Evolutionary conservation across 441 rosid genomes (phyloP).

Genomic region (Gossypium schwendimanii): DNA sequence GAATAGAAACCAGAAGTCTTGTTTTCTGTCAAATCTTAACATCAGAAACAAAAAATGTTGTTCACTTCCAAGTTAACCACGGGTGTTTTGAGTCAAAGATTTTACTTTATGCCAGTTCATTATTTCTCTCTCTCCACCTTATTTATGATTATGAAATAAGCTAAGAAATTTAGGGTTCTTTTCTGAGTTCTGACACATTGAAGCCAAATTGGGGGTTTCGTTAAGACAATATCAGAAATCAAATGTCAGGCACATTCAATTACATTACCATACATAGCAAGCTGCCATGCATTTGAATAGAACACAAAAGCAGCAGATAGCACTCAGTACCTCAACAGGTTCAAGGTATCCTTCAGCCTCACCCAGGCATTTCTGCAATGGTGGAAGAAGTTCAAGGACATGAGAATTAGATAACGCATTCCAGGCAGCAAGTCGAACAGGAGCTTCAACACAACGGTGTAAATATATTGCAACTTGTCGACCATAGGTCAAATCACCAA

Average conservation of each 20-base stretch:
- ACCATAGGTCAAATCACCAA: slow-evolving; percentile 69
- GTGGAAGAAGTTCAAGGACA: slow-evolving; percentile 82
- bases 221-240: background rate
- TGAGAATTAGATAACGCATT: slow-evolving; percentile 50
- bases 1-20: background rate
- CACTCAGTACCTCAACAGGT: slow-evolving; percentile 63
- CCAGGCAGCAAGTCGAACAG: slow-evolving; percentile 71
- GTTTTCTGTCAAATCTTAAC: background rate
- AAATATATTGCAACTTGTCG: slow-evolving; percentile 75
- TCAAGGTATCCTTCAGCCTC: slow-evolving; percentile 71
- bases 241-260: background rate
- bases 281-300: background rate
- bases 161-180: background rate
- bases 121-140: background rate
- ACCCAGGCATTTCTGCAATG: slow-evolving; percentile 58
- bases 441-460: slow-evolving; percentile 57
- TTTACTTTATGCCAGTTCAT: background rate
- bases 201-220: background rate
- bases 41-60: background rate
- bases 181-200: background rate
- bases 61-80: background rate
- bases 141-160: background rate
- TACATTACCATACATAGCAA: background rate
- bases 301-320: background rate
- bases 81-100: background rate